phyloP scores from a whole-genome alignment of 2,329 filamentous ascomycete species.

The Fonsecaea monophora region DNA sequence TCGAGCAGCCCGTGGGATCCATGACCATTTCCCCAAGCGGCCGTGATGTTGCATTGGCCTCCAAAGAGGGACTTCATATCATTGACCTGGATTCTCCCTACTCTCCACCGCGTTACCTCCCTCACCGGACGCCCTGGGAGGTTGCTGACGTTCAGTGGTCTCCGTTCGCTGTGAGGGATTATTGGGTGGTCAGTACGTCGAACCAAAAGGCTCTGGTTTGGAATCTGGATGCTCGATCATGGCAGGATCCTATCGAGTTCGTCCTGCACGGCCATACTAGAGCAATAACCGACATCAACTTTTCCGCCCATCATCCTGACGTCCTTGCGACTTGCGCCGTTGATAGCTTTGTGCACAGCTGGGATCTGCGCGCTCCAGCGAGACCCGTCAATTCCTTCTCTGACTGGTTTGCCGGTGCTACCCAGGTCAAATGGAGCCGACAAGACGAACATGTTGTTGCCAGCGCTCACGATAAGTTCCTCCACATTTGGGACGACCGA shows the following conservation, averaged over 20 bases:
- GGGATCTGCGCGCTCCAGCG: conserved; percentile 79
- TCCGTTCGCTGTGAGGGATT: conserved; percentile 84
- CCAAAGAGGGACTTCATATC: conserved; percentile 85
- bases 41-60: conserved; percentile 87
- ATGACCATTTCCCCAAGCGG: conserved; percentile 92
- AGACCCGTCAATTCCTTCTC: conserved; percentile 81
- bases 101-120: conserved; percentile 82
- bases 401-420: conserved; percentile 92
- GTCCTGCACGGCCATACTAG: conserved; percentile 84
- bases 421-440: conserved; percentile 93
- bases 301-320: conserved; percentile 90
- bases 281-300: conserved; percentile 95
- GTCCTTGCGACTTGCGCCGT: conserved; percentile 88
- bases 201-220: conserved; percentile 94
- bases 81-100: conserved; percentile 91
- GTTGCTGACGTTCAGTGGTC: conserved; percentile 98
- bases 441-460: conserved; percentile 86
- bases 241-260: conserved; percentile 84
- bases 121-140: conserved; percentile 88
- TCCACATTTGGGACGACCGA: conserved; percentile 89
- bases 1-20: conserved; percentile 80
- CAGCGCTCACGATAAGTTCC: conserved; percentile 84
- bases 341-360: conserved; percentile 90
- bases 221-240: conserved; percentile 77
- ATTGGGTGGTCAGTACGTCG: conserved; percentile 92